Conservation (phyloP, 257 asterid species). For the Schizonepeta tenuifolia region DNA sequence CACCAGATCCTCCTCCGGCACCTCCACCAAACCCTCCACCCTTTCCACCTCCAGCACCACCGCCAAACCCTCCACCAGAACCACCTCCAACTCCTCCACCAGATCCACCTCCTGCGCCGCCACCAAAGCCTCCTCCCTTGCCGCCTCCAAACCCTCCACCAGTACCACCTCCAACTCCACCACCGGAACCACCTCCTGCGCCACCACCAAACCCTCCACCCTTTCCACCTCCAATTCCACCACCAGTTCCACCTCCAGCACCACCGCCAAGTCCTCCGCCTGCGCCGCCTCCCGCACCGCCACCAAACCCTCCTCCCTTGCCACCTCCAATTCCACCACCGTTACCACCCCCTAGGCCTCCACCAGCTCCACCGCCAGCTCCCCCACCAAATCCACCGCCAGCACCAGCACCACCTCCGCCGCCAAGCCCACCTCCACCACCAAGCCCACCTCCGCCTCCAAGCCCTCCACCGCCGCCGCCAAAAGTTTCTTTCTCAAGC, state of each 20-base stretch:
- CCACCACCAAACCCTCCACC: constrained; percentile 31
- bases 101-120: constrained; percentile 27
- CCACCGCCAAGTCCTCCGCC: constrained; percentile 40
- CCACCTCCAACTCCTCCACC: constrained; percentile 36
- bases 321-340: constrained; percentile 39
- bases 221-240: constrained; percentile 29
- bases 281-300: not conserved
- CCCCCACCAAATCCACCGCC: constrained; percentile 35
- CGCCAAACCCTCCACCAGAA: constrained; percentile 14
- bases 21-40: constrained; percentile 33
- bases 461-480: constrained; percentile 44
- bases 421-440: constrained; percentile 43
- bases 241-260: not conserved
- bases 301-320: constrained; percentile 19
- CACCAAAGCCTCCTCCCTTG: constrained; percentile 17
- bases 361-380: constrained; percentile 34
- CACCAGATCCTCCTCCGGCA: not conserved
- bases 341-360: constrained; percentile 29
- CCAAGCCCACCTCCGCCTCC: constrained; percentile 38
- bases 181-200: constrained; percentile 29
- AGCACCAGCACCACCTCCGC: constrained; percentile 32
- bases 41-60: constrained; percentile 34
- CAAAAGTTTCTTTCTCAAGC: constrained; percentile 46
- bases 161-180: constrained; percentile 22
- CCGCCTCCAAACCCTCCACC: constrained; percentile 30